These are phyloP conservation scores for Lachancea waltii DNA, from an alignment of 805 yeast genomes.

Conservation along the genomic window DNA sequence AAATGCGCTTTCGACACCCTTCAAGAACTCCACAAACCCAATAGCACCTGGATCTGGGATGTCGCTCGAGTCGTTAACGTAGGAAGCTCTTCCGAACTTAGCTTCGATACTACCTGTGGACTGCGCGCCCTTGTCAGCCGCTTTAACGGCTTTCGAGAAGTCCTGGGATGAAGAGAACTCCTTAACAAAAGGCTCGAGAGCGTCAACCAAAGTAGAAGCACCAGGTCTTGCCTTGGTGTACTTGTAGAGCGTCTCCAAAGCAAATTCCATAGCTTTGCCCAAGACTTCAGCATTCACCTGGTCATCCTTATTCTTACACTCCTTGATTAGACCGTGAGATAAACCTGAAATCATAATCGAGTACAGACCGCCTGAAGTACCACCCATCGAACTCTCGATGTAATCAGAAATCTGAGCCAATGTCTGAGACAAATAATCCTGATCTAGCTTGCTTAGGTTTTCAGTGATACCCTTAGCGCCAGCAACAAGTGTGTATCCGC, in stretches of 20 bases:
- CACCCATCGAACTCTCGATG: constrained; percentile 92
- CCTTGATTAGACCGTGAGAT: constrained; percentile 43
- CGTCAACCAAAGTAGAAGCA: constrained; percentile 83
- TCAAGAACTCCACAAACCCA: constrained; percentile 58
- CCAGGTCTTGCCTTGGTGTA: constrained; percentile 88
- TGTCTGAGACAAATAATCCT: constrained; percentile 43
- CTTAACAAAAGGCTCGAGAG: constrained; percentile 79
- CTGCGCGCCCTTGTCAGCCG: constrained; percentile 72
- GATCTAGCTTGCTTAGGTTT: constrained; percentile 41
- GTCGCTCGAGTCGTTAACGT: constrained; percentile 66
- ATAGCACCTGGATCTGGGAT: constrained; percentile 95
- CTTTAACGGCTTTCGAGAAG: constrained; percentile 53
- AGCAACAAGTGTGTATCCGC: constrained; percentile 82
- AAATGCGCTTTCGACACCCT: constrained; percentile 32
- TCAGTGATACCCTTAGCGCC: constrained; percentile 72
- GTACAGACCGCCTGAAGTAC: constrained; percentile 91
- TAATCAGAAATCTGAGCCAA: constrained; percentile 70
- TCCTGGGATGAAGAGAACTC: constrained; percentile 47
- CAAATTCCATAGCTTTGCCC: constrained; percentile 46
- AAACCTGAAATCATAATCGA: constrained; percentile 79
- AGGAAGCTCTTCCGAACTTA: constrained; percentile 89
- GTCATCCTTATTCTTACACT: constrained; percentile 20
- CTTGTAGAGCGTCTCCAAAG: constrained; percentile 67
- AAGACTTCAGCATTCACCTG: constrained; percentile 33
- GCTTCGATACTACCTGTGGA: constrained; percentile 70